A percentile compares a stretch with the other conserved stretches of the same genome.
Conservation (phyloP, 331 rosid genomes). For the Quercus lobata region DNA sequence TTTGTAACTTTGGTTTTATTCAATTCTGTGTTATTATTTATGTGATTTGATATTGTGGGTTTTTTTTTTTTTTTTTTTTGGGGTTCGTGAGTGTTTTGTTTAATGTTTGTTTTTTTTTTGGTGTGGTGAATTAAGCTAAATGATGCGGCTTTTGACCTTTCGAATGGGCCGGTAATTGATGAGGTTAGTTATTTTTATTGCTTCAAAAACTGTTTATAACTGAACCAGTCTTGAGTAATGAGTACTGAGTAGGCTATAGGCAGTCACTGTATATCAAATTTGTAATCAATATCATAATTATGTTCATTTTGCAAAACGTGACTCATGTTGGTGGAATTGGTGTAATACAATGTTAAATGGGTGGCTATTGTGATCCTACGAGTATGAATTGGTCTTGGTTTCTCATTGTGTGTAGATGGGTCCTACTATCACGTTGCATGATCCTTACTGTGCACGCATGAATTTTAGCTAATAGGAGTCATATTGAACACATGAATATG, state of each 20-base stretch:
- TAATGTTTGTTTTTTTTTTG: conserved; percentile 17
- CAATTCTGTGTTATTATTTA: background rate
- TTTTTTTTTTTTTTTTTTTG: background rate
- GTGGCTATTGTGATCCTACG: background rate
- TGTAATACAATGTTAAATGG: background rate
- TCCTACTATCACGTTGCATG: too few relatives aligned
- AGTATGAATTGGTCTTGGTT: background rate
- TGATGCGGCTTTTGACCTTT: conserved; percentile 94
- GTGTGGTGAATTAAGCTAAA: conserved; percentile 51
- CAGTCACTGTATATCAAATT: background rate
- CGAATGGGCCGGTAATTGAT: conserved; percentile 67
- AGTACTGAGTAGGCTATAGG: background rate
- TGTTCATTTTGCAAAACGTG: background rate
- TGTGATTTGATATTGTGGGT: background rate
- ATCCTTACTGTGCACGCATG: background rate
- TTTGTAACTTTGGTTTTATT: background rate
- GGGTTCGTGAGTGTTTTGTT: background rate
- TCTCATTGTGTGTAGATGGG: too few relatives aligned
- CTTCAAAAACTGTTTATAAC: background rate
- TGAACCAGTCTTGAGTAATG: background rate
- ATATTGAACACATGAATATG: background rate
- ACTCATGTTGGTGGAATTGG: background rate
- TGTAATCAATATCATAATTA: background rate
- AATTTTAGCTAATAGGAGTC: background rate
- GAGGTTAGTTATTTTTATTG: conserved; percentile 51